Evolutionary conservation across 1,284 basidiomycete genomes (phyloP).

Genomic region (Malassezia furfur): DNA sequence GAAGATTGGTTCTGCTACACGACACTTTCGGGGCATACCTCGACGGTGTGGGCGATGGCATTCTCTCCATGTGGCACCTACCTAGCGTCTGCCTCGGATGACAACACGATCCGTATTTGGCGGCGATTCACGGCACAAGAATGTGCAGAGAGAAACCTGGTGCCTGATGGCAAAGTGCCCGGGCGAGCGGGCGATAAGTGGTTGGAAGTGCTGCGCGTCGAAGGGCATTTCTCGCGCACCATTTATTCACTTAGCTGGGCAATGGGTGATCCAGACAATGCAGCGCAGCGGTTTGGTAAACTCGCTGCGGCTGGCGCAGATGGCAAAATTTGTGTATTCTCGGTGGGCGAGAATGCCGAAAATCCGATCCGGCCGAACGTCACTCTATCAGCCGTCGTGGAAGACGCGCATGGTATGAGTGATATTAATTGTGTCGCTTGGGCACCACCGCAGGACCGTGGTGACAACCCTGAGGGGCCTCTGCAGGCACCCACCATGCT

Average conservation of each 20-base stretch:
- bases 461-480: conserved; percentile 21
- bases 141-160: conserved; percentile 34
- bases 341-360: conserved; percentile 50
- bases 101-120: conserved; percentile 60
- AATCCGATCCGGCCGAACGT: not conserved
- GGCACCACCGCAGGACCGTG: conserved; percentile 52
- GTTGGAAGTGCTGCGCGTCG: conserved; percentile 42
- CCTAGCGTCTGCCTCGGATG: conserved; percentile 70
- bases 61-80: conserved; percentile 69
- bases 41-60: conserved; percentile 81
- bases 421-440: conserved; percentile 71
- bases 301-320: conserved; percentile 66
- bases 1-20: conserved; percentile 88
- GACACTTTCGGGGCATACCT: conserved; percentile 66
- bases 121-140: conserved; percentile 38
- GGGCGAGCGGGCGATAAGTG: conserved; percentile 48
- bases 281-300: conserved; percentile 56
- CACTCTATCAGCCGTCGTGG: conserved; percentile 23
- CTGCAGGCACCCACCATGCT: conserved; percentile 47
- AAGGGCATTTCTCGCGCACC: conserved; percentile 57
- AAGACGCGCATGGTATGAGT: conserved; percentile 61
- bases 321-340: conserved; percentile 65
- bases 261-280: conserved; percentile 27
- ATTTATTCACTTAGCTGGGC: conserved; percentile 73
- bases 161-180: conserved; percentile 33